Conservation (phyloP, 805 yeast genomes). For the Ogataea haglerorum region DNA sequence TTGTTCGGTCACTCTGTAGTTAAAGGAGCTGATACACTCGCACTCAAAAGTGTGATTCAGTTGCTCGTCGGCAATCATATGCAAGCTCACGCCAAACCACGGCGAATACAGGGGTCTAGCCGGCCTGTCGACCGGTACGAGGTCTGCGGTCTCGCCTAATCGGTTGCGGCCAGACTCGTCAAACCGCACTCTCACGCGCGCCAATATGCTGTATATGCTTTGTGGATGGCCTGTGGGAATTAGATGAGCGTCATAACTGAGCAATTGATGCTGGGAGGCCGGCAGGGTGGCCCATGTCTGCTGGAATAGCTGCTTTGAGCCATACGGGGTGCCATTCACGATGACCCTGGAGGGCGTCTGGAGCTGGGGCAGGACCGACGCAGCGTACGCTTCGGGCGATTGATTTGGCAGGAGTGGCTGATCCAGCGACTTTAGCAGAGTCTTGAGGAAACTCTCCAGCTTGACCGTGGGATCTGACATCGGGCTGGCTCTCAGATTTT, state of each 20-base stretch:
- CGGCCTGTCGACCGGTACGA: slow-evolving; percentile 32
- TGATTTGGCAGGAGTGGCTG: slow-evolving; percentile 17
- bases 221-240: slow-evolving; percentile 40
- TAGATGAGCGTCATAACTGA: slow-evolving; percentile 63
- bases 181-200: slow-evolving; percentile 59
- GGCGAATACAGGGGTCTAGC: slow-evolving; percentile 62
- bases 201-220: slow-evolving; percentile 38
- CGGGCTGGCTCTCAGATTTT: background rate
- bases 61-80: slow-evolving; percentile 56
- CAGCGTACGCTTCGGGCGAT: slow-evolving; percentile 19
- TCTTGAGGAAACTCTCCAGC: slow-evolving; percentile 25
- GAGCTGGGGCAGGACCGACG: slow-evolving; percentile 42
- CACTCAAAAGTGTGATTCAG: slow-evolving; percentile 34
- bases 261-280: slow-evolving; percentile 56
- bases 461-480: slow-evolving; percentile 21
- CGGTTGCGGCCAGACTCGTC: slow-evolving; percentile 73
- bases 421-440: slow-evolving; percentile 28
- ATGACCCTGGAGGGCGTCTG: slow-evolving; percentile 51
- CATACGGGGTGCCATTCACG: slow-evolving; percentile 56
- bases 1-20: slow-evolving; percentile 62
- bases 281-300: slow-evolving; percentile 58
- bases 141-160: slow-evolving; percentile 60
- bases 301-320: slow-evolving; percentile 50
- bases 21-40: slow-evolving; percentile 55
- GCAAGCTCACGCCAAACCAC: slow-evolving; percentile 65